Evolutionary conservation across 352 stramenopile species (phyloP).

Genomic region (Globisporangium iwayamae): DNA sequence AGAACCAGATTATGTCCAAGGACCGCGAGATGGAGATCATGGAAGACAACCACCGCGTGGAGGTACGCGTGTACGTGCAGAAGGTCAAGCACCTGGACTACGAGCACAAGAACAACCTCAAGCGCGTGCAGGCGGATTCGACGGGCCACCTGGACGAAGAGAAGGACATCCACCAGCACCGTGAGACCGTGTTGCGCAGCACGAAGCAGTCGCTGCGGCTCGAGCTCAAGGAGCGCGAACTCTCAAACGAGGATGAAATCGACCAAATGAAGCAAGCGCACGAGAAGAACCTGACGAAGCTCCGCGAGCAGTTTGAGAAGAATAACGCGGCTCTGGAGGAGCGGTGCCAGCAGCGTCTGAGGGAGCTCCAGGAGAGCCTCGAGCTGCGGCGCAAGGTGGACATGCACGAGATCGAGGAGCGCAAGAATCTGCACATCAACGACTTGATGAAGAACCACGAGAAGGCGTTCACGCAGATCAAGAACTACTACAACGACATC

Average conservation of each 20-base stretch:
- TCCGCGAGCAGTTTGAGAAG: slow-evolving; percentile 89
- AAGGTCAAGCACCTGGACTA: slow-evolving; percentile 96
- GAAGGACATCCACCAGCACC: slow-evolving; percentile 57
- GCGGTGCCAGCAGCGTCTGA: slow-evolving; percentile 66
- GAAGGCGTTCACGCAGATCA: slow-evolving; percentile 92
- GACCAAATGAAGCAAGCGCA: slow-evolving; percentile 89
- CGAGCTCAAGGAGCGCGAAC: slow-evolving; percentile 79
- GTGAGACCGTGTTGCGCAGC: slow-evolving; percentile 58
- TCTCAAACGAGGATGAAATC: slow-evolving; percentile 88
- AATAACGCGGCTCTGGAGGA: slow-evolving; percentile 74
- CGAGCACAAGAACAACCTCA: slow-evolving; percentile 93
- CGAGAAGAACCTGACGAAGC: slow-evolving; percentile 91
- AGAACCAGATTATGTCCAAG: slow-evolving; percentile 90
- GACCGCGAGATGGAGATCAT: slow-evolving; percentile 95
- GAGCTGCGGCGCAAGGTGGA: slow-evolving; percentile 91
- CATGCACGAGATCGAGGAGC: slow-evolving; percentile 92
- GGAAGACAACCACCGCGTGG: slow-evolving; percentile 93
- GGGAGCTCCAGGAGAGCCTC: slow-evolving; percentile 79
- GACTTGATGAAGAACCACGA: slow-evolving; percentile 94
- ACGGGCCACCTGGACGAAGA: slow-evolving; percentile 74
- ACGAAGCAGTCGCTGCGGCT: slow-evolving; percentile 75
- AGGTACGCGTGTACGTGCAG: slow-evolving; percentile 92
- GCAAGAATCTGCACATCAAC: slow-evolving; percentile 95
- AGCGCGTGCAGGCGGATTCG: slow-evolving; percentile 71
- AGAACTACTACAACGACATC: slow-evolving; percentile 96